Evolutionary conservation across 2,329 filamentous ascomycete species (phyloP), one percentile per base, ranked within the genome.

Genomic region (Rutstroemia sp.): DNA sequence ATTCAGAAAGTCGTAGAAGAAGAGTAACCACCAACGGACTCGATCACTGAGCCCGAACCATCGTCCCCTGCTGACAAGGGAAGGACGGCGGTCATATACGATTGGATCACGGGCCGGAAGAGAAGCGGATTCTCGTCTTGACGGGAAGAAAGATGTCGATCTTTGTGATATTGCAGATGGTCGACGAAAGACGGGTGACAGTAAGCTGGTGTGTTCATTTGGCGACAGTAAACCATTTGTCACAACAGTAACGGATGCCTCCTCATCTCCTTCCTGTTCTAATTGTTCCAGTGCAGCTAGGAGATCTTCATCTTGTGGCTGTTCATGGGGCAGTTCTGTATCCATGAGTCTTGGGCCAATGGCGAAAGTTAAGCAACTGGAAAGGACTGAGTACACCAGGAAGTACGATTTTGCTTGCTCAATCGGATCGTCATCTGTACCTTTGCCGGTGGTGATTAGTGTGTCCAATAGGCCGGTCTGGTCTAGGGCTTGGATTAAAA

Each of bases 391-490:
- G 61, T 83, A 86, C 58, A 87, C 78, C 3, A 87, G 70, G 64
- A 87, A 86, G 67, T 85, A 87, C 14, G 79, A 80, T 65, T 85
- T 81, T 6, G 82, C 82, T 9, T 83, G 74, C 53, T 79, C 75
- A 12, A 86, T 72, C 0, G 80, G 80, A 3, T 72, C 71, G 2
- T 69, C 62, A 2, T 71, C 73, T 67, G 61, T 78, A 73, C 67
- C 75, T 72, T 67, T 75, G 63, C 62, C 76, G 61, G 58, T 70
- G 59, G 58, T 59, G 1, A 76, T 67, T 18, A 86, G 72, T 2
- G 73, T 67, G 23, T 74, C 67, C 6, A 87, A 71, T 25, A 85
- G 79, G 2, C 81, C 82, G 0, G 83, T 63, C 25, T 59, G 62
- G 37, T 66, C 61, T 5, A 67, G 47, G 39, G 72, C 70, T 34